phyloP scores from a whole-genome alignment of 805 yeast genomes.

The Pichia deserticola region DNA sequence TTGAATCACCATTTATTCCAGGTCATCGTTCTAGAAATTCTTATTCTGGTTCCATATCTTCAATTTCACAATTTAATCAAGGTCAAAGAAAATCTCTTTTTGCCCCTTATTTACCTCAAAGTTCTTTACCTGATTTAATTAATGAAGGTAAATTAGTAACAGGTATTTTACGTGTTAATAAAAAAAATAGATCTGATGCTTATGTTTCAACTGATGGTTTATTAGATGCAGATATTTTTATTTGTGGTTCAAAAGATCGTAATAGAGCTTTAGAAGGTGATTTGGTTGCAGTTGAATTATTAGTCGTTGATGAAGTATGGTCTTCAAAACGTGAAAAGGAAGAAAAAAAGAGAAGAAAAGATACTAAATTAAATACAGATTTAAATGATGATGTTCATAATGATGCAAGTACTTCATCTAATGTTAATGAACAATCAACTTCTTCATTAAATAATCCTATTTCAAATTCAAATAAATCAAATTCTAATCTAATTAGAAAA shows the following conservation, averaged over 20 bases:
- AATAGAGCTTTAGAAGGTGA: slow-evolving; percentile 97
- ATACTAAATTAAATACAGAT: slow-evolving; percentile 27
- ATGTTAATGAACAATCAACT: background rate
- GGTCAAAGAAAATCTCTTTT: slow-evolving; percentile 69
- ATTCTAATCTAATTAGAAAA: slow-evolving; percentile 47
- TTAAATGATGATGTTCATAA: slow-evolving; percentile 67
- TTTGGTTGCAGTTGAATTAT: slow-evolving; percentile 87
- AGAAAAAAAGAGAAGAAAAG: slow-evolving; percentile 81
- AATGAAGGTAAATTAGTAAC: slow-evolving; percentile 87
- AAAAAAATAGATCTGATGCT: slow-evolving; percentile 94
- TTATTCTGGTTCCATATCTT: slow-evolving; percentile 55
- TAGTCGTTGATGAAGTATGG: slow-evolving; percentile 98
- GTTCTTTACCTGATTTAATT: slow-evolving; percentile 80
- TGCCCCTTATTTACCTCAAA: slow-evolving; percentile 94
- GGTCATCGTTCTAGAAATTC: slow-evolving; percentile 67
- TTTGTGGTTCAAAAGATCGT: slow-evolving; percentile 97
- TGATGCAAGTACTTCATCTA: slow-evolving; percentile 58
- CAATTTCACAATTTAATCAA: slow-evolving; percentile 32
- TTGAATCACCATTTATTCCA: slow-evolving; percentile 47
- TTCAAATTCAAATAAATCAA: slow-evolving; percentile 17
- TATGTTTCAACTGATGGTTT: slow-evolving; percentile 96
- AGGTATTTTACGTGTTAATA: slow-evolving; percentile 89
- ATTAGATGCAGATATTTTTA: slow-evolving; percentile 92
- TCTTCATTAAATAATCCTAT: background rate
- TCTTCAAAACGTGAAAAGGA: slow-evolving; percentile 92